These are phyloP conservation scores for Pestalotiopsis sp. DNA, from an alignment of 2,329 filamentous ascomycete genomes.

Conservation along the genomic window DNA sequence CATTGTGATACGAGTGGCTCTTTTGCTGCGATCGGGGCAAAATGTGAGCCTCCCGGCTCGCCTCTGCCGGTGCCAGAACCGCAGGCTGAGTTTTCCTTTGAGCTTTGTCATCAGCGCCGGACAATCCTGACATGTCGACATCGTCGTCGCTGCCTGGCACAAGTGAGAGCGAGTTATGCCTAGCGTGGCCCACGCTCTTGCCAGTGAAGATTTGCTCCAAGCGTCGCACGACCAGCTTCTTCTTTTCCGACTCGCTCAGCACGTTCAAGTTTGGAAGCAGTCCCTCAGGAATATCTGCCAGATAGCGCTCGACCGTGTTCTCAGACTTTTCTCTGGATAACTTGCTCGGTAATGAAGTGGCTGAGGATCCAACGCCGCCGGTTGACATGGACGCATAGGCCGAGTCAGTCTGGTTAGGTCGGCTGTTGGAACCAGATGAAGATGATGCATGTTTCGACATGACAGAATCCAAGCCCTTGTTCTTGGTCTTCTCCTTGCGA, in stretches of 20 bases:
- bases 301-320: constrained; percentile 69
- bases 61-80: constrained; percentile 29
- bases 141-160: constrained; percentile 31
- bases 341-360: constrained; percentile 37
- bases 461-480: constrained; percentile 45
- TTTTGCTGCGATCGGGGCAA: constrained; percentile 37
- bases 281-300: constrained; percentile 73
- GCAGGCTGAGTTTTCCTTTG: not conserved
- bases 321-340: constrained; percentile 43
- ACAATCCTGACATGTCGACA: constrained; percentile 24
- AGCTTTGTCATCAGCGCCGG: constrained; percentile 40
- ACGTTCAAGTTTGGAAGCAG: constrained; percentile 63
- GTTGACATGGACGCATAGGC: constrained; percentile 71
- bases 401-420: constrained; percentile 54
- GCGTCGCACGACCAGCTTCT: constrained; percentile 74
- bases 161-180: constrained; percentile 36
- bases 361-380: constrained; percentile 49
- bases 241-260: constrained; percentile 75
- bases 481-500: constrained; percentile 44
- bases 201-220: constrained; percentile 84
- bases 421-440: constrained; percentile 52
- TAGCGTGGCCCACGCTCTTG: constrained; percentile 48
- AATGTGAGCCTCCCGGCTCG: constrained; percentile 53
- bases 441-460: constrained; percentile 56
- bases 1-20: constrained; percentile 44